Conservation (phyloP, 768 basidiomycete species). For the Fomitopsis serialis region DNA sequence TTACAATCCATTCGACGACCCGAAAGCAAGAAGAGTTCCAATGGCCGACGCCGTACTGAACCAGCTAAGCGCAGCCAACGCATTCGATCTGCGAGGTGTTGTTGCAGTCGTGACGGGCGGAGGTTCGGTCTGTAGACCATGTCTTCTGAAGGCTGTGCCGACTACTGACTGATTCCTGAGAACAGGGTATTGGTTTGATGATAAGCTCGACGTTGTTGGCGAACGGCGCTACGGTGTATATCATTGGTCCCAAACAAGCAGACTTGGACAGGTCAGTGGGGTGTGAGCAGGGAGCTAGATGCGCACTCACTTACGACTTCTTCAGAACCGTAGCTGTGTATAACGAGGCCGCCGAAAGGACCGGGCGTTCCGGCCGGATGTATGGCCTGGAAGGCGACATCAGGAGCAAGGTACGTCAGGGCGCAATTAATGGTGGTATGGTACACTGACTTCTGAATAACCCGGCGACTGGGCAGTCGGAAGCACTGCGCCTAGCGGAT, state of each 20-base stretch:
- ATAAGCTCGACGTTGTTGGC: conserved; percentile 40
- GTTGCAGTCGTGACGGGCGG: conserved; percentile 44
- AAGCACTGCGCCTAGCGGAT: conserved; percentile 36
- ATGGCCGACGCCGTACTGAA: conserved; percentile 21
- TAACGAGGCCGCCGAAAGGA: conserved; percentile 30
- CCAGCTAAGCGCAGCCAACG: conserved; percentile 28
- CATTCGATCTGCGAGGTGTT: conserved; percentile 40
- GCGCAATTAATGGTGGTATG: background rate
- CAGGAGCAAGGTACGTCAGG: conserved; percentile 28
- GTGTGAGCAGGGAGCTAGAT: background rate
- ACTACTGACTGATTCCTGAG: background rate
- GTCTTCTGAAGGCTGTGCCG: background rate
- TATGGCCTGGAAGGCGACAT: conserved; percentile 38
- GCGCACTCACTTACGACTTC: background rate
- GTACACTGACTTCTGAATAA: background rate
- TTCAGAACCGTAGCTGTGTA: conserved; percentile 29
- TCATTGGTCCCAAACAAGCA: conserved; percentile 37
- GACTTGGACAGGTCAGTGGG: conserved; percentile 33
- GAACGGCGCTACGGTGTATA: conserved; percentile 45
- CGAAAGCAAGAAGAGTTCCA: too few species aligned
- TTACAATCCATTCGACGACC: too few species aligned
- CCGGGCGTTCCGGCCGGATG: conserved; percentile 29
- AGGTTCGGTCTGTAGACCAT: conserved; percentile 28
- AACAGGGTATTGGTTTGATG: conserved; percentile 46
- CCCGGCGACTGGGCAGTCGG: conserved; percentile 25